Conservation (phyloP, 768 basidiomycete species). For the Phlebiopsis flavidoalba region DNA sequence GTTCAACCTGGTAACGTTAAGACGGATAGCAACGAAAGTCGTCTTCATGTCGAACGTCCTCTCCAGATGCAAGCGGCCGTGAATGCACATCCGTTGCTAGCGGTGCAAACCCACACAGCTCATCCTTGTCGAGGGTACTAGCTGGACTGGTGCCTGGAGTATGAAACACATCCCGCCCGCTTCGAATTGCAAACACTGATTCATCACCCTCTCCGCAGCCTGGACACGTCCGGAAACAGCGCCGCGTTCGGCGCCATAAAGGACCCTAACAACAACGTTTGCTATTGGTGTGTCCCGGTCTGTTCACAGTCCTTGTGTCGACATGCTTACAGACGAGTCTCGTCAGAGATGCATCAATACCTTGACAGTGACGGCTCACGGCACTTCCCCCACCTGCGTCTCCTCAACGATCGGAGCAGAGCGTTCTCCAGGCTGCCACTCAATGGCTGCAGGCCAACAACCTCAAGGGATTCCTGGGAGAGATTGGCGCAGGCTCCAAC, state of each 20-base stretch:
- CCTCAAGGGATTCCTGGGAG: slow-evolving; percentile 61
- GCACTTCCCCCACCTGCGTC: slow-evolving; percentile 49
- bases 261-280: slow-evolving; percentile 58
- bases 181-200: slow-evolving; percentile 3
- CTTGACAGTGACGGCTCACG: slow-evolving; percentile 62
- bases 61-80: slow-evolving; percentile 56
- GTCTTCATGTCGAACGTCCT: not conserved
- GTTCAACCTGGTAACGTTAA: slow-evolving; percentile 38
- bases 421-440: slow-evolving; percentile 51
- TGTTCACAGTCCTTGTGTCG: not conserved
- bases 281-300: slow-evolving; percentile 40
- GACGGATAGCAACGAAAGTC: too few species aligned
- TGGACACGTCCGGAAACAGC: slow-evolving; percentile 56
- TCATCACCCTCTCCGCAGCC: slow-evolving; percentile 24
- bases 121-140: slow-evolving; percentile 35
- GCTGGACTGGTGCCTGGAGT: slow-evolving; percentile 61
- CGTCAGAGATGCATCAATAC: slow-evolving; percentile 66
- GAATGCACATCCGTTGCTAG: slow-evolving; percentile 56
- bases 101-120: slow-evolving; percentile 49
- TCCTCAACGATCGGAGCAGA: slow-evolving; percentile 55
- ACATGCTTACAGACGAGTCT: not conserved
- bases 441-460: slow-evolving; percentile 53
- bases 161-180: slow-evolving; percentile 10
- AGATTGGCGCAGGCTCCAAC: slow-evolving; percentile 48
- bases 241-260: slow-evolving; percentile 44